Evolutionary conservation across 352 stramenopile species (phyloP).

Genomic region (Globisporangium radiosum): DNA sequence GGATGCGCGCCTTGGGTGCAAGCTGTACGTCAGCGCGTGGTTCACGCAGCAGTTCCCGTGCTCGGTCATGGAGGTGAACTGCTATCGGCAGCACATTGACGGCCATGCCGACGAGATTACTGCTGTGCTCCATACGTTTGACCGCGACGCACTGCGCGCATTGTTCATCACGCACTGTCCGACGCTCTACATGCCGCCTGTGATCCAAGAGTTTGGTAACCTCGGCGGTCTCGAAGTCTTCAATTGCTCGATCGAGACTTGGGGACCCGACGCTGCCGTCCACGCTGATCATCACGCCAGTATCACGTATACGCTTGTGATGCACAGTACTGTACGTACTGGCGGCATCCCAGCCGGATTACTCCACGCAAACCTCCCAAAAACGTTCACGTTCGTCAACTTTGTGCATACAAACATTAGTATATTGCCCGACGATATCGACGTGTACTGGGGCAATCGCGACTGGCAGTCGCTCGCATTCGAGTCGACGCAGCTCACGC

Average conservation of each 20-base stretch:
- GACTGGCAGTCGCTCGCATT: slow-evolving; percentile 2
- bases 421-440: not conserved
- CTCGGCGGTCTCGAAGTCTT: slow-evolving; percentile 6
- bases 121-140: slow-evolving; percentile 1
- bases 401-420: slow-evolving; percentile 2
- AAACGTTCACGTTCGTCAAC: not conserved
- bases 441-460: not conserved
- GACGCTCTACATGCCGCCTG: slow-evolving; percentile 4
- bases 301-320: slow-evolving; percentile 2
- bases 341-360: not conserved
- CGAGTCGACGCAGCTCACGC: slow-evolving; percentile 8
- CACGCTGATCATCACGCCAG: not conserved
- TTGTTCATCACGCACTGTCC: slow-evolving; percentile 14
- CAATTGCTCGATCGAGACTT: slow-evolving; percentile 2
- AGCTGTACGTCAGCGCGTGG: not conserved
- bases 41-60: slow-evolving; percentile 2
- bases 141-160: slow-evolving; percentile 3
- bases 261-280: not conserved
- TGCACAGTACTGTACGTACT: not conserved
- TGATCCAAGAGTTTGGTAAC: slow-evolving; percentile 9
- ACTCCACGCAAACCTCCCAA: not conserved
- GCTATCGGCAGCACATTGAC: slow-evolving; percentile 2
- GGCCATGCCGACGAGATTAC: slow-evolving; percentile 4
- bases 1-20: not conserved
- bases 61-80: slow-evolving; percentile 14